phyloP scores from a whole-genome alignment of 805 yeast genomes.

The Hanseniaspora mollemarum region DNA sequence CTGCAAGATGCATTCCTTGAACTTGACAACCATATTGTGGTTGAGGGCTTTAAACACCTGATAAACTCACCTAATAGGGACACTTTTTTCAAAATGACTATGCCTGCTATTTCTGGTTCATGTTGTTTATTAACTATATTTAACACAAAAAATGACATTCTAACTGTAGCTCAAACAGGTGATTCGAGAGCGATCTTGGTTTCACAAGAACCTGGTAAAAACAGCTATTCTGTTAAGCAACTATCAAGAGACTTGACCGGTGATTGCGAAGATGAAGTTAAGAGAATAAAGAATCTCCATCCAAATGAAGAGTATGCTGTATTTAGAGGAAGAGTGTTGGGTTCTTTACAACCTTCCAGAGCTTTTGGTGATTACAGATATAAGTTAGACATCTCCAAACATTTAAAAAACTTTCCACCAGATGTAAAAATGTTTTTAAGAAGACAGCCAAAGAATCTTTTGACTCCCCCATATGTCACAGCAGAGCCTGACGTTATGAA shows the following conservation, averaged over 20 bases:
- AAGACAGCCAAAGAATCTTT: constrained; percentile 54
- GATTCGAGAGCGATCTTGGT: constrained; percentile 76
- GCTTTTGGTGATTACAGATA: constrained; percentile 97
- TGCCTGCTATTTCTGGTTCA: constrained; percentile 93
- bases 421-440: constrained; percentile 74
- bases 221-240: constrained; percentile 75
- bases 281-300: constrained; percentile 71
- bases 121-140: constrained; percentile 83
- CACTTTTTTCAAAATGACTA: constrained; percentile 45
- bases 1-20: constrained; percentile 68
- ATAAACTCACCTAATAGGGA: constrained; percentile 54
- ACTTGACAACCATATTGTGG: constrained; percentile 77
- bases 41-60: constrained; percentile 57
- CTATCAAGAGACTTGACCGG: constrained; percentile 91
- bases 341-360: constrained; percentile 86
- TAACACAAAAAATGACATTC: constrained; percentile 57
- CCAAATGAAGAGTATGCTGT: constrained; percentile 75
- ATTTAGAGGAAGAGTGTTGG: constrained; percentile 79
- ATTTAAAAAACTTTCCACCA: constrained; percentile 51
- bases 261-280: constrained; percentile 75
- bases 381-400: constrained; percentile 52
- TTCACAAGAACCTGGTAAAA: background rate
- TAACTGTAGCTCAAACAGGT: constrained; percentile 91
- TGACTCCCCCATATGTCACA: constrained; percentile 94
- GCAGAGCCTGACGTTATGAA: constrained; percentile 90